These are phyloP conservation scores for Botrytis sinoallii DNA, from an alignment of 2,329 filamentous ascomycete genomes.

Conservation along the genomic window DNA sequence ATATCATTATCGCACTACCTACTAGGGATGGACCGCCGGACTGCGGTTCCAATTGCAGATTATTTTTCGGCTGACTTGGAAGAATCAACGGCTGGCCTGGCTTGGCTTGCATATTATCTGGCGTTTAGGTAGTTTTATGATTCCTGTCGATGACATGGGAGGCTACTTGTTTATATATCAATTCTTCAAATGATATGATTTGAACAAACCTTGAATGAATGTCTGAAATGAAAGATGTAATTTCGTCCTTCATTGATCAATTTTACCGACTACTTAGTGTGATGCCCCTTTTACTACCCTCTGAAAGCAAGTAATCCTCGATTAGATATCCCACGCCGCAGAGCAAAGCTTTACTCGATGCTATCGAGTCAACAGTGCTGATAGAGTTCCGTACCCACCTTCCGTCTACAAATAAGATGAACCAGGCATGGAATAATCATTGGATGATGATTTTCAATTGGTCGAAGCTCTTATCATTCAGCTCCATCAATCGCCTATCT, in stretches of 20 bases:
- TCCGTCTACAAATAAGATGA: neutral
- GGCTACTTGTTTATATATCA: neutral
- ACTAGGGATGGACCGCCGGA: conserved; percentile 8
- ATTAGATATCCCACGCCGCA: neutral
- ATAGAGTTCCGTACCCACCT: conserved; percentile 2
- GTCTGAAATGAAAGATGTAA: neutral
- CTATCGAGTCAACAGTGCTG: conserved; percentile 12
- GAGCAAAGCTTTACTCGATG: conserved; percentile 12
- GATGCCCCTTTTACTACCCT: neutral
- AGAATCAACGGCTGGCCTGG: conserved; percentile 5
- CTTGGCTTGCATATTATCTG: neutral
- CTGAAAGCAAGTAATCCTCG: neutral
- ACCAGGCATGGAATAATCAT: neutral
- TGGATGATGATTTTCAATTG: conserved; percentile 18
- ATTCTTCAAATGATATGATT: neutral
- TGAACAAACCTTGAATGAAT: neutral
- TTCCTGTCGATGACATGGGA: neutral
- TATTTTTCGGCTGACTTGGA: conserved; percentile 5
- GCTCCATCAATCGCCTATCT: conserved; percentile 14
- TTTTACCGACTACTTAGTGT: neutral
- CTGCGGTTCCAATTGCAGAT: neutral
- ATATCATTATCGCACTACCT: conserved; percentile 9
- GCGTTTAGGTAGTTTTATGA: conserved; percentile 9
- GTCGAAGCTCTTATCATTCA: conserved; percentile 29
- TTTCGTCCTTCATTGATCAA: neutral